Evolutionary conservation across 1,284 basidiomycete genomes (phyloP).

Genomic region (Leccinum proximum): DNA sequence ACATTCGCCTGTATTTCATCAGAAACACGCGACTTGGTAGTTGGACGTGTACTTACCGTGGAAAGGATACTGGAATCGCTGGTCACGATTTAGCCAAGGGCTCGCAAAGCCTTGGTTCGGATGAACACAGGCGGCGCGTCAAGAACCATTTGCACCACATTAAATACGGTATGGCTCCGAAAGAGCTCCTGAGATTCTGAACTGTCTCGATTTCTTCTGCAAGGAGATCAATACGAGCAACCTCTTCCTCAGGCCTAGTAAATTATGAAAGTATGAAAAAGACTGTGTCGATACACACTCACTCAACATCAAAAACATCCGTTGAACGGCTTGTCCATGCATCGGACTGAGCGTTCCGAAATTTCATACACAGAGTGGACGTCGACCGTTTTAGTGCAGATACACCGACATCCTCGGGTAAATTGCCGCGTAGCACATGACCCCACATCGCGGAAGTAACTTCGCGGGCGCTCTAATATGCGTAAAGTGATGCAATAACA

Average conservation of each 20-base stretch:
- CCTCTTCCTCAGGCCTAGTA: slow-evolving; percentile 63
- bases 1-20: slow-evolving; percentile 56
- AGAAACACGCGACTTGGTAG: not conserved
- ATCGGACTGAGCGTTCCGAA: slow-evolving; percentile 58
- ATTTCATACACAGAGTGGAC: slow-evolving; percentile 45
- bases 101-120: slow-evolving; percentile 88
- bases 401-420: slow-evolving; percentile 29
- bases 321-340: slow-evolving; percentile 64
- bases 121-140: slow-evolving; percentile 84
- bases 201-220: slow-evolving; percentile 75
- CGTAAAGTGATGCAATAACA: not conserved
- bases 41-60: slow-evolving; percentile 44
- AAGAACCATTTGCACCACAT: slow-evolving; percentile 70
- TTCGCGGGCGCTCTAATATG: slow-evolving; percentile 52
- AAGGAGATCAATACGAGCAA: slow-evolving; percentile 58
- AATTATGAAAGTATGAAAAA: slow-evolving; percentile 10
- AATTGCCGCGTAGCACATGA: slow-evolving; percentile 51
- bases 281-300: slow-evolving; percentile 23
- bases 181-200: slow-evolving; percentile 72
- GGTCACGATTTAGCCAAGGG: slow-evolving; percentile 81
- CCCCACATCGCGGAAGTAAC: slow-evolving; percentile 71
- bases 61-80: slow-evolving; percentile 86
- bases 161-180: slow-evolving; percentile 67
- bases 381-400: slow-evolving; percentile 31
- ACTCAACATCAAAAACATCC: slow-evolving; percentile 80